Conservation (phyloP, 768 basidiomycete genomes). For the Lactifluus rugatus region DNA sequence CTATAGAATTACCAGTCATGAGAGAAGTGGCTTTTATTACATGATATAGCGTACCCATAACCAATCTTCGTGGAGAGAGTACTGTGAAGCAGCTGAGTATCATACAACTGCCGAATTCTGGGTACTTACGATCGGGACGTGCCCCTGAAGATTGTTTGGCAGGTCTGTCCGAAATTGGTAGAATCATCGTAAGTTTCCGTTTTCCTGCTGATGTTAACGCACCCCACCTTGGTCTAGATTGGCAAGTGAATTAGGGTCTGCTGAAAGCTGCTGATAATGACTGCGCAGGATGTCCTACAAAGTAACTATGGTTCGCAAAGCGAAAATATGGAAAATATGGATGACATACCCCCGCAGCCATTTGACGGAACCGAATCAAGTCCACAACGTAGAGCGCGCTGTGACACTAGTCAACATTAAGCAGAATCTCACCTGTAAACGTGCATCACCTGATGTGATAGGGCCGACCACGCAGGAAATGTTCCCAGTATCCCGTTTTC, state of each 20-base stretch:
- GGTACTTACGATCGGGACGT: constrained; percentile 81
- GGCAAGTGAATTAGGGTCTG: constrained; percentile 88
- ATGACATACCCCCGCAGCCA: constrained; percentile 47
- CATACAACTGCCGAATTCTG: neutral
- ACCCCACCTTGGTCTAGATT: constrained; percentile 93
- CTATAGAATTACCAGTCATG: constrained; percentile 28
- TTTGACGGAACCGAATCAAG: constrained; percentile 84
- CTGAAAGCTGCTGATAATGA: constrained; percentile 87
- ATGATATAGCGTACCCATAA: constrained; percentile 62
- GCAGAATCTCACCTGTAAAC: neutral
- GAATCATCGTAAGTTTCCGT: neutral
- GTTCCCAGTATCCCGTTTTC: constrained; percentile 95
- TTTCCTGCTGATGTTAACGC: neutral
- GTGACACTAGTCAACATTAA: neutral
- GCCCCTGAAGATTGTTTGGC: constrained; percentile 87
- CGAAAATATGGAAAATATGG: neutral
- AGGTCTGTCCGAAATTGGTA: constrained; percentile 48
- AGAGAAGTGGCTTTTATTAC: neutral
- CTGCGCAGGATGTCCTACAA: constrained; percentile 75
- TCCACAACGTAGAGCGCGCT: constrained; percentile 96
- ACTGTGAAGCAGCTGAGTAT: constrained; percentile 34
- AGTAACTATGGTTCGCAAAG: neutral
- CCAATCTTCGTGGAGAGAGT: constrained; percentile 88
- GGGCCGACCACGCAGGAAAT: constrained; percentile 70
- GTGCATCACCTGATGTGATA: constrained; percentile 86